These are phyloP conservation scores for Omphalotus guepiniiformis DNA, from an alignment of 768 basidiomycete species.

Conservation along the genomic window DNA sequence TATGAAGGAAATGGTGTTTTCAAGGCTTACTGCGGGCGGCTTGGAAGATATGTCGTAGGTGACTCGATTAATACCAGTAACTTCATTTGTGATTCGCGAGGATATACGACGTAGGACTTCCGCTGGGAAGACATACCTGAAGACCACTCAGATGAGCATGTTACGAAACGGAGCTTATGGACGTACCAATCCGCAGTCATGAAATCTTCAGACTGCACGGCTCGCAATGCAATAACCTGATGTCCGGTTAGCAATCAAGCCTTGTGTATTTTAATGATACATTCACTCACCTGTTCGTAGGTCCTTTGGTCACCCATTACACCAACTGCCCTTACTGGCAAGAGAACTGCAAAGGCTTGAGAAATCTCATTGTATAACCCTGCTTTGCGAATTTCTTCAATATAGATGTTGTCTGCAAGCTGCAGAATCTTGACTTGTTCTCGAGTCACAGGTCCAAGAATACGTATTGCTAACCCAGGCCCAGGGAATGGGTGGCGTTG, in stretches of 20 bases:
- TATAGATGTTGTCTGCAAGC: constrained; percentile 91
- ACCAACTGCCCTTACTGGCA: constrained; percentile 95
- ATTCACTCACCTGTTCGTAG: constrained; percentile 74
- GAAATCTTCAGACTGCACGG: constrained; percentile 97
- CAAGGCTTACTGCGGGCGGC: constrained; percentile 75
- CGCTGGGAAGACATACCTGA: constrained; percentile 95
- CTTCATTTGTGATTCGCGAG: constrained; percentile 97
- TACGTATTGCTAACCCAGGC: constrained; percentile 96
- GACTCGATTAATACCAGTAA: constrained; percentile 92
- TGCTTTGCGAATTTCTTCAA: constrained; percentile 94
- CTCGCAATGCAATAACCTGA: constrained; percentile 89
- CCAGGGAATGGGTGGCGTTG: constrained; percentile 99
- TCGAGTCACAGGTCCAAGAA: constrained; percentile 91
- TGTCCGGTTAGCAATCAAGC: constrained; percentile 8
- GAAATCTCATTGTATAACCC: constrained; percentile 90
- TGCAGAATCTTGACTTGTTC: constrained; percentile 91
- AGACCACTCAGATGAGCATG: constrained; percentile 25
- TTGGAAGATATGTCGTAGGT: constrained; percentile 97
- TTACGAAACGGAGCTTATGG: constrained; percentile 4
- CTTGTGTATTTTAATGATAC: background rate
- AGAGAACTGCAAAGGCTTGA: constrained; percentile 93
- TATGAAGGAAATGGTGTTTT: background rate
- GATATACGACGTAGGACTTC: constrained; percentile 88
- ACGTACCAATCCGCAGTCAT: constrained; percentile 98
- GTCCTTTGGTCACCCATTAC: constrained; percentile 97